Base-by-base conservation (phyloP, 23 red algal species). In the Gracilariopsis chorda region DNA sequence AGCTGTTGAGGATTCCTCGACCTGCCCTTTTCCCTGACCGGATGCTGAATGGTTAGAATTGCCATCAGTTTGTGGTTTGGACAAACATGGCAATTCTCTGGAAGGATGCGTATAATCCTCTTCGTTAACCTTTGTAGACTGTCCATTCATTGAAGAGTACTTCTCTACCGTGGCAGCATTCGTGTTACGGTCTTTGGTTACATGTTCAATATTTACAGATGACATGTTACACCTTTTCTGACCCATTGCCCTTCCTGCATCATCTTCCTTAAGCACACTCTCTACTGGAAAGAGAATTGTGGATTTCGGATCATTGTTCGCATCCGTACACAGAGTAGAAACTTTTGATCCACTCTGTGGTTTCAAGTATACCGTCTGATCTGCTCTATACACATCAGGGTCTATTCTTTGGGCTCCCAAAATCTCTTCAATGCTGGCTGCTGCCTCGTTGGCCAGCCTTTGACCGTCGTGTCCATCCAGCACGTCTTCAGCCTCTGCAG, bases 321-420 rank as follows among this genome's bases (percentile, higher is more conserved):
- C n/a, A n/a, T n/a, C n/a, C n/a, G 59, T 14, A 3, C 24, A 3
- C 23, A 4, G 62, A 19, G 8, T 68, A 16, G 62, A 68, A 40
- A 14, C 62, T 39, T 37, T 36, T 6, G 62, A 39, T 40, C 41
- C 65, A 34, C 51, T 56, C 21, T 32, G 49, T 49, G 47, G 47
- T 29, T 49, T 55, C 37, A 68, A 40, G 33, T 93, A 93, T 21
- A 20, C 33, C 14, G 35, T 74, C 19, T 70, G 35, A 43, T 94
- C 82, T 9, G 77, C 64, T 21, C 33, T 28, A 55, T 94, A 94
- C 3, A 65, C 60, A 51, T 71, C 62, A 27, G 80, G 65, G 46
- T 94, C 92, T 43, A 94, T 86, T 10, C 92, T 83, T 88, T 94
- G 92, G 45, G 68, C 43, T 20, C 85, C 29, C 39, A 94, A 77